Evolutionary conservation across 345 rosid genomes (phyloP), one percentile per base, ranked within the genome.

Genomic region (Lepidium sativum): DNA sequence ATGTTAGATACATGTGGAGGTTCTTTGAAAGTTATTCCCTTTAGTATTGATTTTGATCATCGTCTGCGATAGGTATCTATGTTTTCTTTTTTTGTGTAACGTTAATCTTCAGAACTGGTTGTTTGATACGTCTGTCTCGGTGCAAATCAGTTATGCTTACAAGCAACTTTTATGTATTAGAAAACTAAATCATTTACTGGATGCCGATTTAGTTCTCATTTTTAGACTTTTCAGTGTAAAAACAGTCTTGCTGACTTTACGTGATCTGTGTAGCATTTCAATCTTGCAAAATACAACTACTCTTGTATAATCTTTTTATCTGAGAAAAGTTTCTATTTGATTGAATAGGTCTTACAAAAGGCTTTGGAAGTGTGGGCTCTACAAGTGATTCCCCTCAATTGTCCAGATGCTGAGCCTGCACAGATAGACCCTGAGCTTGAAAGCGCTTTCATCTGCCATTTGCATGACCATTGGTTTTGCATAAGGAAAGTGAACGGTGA

Each of bases 381-480:
- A 73, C 92, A 81, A 62, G 97, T 90, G 71, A 86, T 94, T 67
- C 90, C 96, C 41, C 77, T 88, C n/a, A 80, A 81, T 71, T 83
- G 95, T 76, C 99, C 96, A 4, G 81, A 78, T 21, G 99, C 97
- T 6, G 95, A 88, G 79, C 89, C 96, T 15, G 96, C 99, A 0
- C 97, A 90, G 80, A 66, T 82, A 16, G 95, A 88, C 74, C 97
- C 99, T 0, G 99, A 88, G 77, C 80, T 69, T 53, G 95, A 84
- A 74, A 86, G 78, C 17, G 97, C 96, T 13, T 94, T 94, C 58
- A 85, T 94, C 52, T 94, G 97, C 60, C 99, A 94, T 71, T 73
- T 94, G 82, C 96, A 86, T 67, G 92, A 94, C 75, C 97, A 94
- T 63, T 88, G 97, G 97, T 90, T 90, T 71, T 90, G 95, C 70